These are phyloP conservation scores for Phytopythium delawarense DNA, from an alignment of 352 stramenopile genomes.

Conservation along the genomic window DNA sequence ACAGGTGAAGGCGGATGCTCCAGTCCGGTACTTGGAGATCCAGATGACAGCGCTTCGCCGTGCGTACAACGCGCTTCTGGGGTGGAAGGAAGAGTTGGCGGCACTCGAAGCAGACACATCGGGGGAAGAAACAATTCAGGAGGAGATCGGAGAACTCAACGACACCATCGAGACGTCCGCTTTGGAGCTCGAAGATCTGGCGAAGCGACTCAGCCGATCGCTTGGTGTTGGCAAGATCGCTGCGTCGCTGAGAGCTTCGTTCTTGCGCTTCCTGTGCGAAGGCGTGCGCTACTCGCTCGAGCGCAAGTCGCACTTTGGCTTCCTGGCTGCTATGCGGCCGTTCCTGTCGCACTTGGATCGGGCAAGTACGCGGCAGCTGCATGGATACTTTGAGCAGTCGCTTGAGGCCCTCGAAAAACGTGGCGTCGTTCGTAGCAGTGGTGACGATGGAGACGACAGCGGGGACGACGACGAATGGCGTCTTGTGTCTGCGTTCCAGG, in stretches of 20 bases:
- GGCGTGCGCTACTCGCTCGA: constrained; percentile 73
- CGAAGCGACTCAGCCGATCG: constrained; percentile 78
- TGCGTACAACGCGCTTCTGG: constrained; percentile 57
- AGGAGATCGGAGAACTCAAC: constrained; percentile 46
- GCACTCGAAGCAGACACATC: constrained; percentile 11
- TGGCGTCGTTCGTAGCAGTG: background rate
- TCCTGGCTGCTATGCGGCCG: constrained; percentile 60
- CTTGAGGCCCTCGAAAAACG: constrained; percentile 31
- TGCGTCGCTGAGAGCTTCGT: constrained; percentile 57
- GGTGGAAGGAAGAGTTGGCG: constrained; percentile 55
- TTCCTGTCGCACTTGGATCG: constrained; percentile 76
- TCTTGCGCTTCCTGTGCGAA: constrained; percentile 82
- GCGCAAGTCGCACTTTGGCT: constrained; percentile 47
- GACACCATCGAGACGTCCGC: constrained; percentile 47
- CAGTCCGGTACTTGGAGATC: constrained; percentile 81
- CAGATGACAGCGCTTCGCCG: constrained; percentile 83
- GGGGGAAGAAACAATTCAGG: constrained; percentile 24
- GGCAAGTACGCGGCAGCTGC: constrained; percentile 54
- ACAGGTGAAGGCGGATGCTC: constrained; percentile 68
- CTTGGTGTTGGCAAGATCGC: constrained; percentile 75
- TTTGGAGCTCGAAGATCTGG: constrained; percentile 58
- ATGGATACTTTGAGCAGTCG: constrained; percentile 63
- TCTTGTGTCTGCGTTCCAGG: constrained; percentile 66
- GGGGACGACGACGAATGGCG: constrained; percentile 54
- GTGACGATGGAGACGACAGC: constrained; percentile 10